Percentiles rank a stretch among this genome's conserved stretches.
Evolutionary conservation across 2,329 filamentous ascomycete genomes (phyloP).

Genomic region (Fusarium citri): DNA sequence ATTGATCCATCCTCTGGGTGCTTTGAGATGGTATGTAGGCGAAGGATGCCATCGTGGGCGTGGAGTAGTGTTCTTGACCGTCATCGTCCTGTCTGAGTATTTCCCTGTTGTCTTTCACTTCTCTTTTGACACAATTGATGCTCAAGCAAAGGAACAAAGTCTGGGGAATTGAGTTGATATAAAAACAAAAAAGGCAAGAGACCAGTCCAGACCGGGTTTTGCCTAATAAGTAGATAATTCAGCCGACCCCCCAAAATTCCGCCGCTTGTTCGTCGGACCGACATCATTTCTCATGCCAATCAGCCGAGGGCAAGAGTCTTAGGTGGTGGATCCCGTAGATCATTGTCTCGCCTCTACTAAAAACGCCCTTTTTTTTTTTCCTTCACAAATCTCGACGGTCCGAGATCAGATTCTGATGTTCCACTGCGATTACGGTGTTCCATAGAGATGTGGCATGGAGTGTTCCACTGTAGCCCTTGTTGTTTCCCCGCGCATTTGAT

Average conservation of each 20-base stretch:
- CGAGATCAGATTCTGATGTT: conserved; percentile 3
- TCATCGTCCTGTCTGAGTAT: conserved; percentile 5
- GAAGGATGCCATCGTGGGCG: conserved; percentile 32
- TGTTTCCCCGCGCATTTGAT: conserved; percentile 1
- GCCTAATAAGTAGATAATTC: conserved; percentile 39
- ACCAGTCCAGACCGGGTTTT: conserved; percentile 14
- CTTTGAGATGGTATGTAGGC: conserved; percentile 41
- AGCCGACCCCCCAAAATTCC: conserved; percentile 28
- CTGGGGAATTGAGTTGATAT: neutral
- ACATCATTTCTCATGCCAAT: conserved; percentile 23
- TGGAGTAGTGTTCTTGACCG: conserved; percentile 8
- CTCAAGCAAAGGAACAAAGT: neutral
- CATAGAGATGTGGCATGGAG: neutral
- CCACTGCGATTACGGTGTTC: neutral
- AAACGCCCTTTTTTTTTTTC: neutral
- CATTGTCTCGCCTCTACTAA: conserved; percentile 9
- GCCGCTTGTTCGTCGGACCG: conserved; percentile 31
- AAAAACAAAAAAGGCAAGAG: neutral
- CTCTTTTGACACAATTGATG: too few species aligned
- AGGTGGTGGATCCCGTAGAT: conserved; percentile 20
- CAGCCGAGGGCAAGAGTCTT: conserved; percentile 4
- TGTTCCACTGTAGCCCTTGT: neutral
- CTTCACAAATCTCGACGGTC: neutral
- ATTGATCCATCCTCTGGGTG: conserved; percentile 42
- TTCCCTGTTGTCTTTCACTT: neutral